Percentiles rank a stretch among this genome's conserved stretches.
phyloP scores from a whole-genome alignment of 257 asterid species.

The Echium plantagineum region DNA sequence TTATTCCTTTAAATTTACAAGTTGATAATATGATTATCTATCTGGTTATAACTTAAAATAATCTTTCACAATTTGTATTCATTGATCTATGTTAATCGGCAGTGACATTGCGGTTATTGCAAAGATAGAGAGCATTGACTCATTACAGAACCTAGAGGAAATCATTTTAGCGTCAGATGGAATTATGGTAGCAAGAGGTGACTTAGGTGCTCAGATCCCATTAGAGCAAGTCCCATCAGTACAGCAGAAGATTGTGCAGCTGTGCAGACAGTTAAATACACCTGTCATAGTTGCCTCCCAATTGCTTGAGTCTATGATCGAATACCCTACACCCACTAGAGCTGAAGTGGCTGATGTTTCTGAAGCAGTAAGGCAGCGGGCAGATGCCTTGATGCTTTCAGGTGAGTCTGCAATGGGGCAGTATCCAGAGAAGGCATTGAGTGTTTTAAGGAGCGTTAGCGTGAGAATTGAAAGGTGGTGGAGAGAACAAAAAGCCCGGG shows the following conservation, averaged over 20 bases:
- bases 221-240: conserved; percentile 96
- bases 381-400: conserved; percentile 97
- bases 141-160: conserved; percentile 86
- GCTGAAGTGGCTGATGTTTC: conserved; percentile 99
- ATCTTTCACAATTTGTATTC: background rate
- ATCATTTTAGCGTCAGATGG: conserved; percentile 90
- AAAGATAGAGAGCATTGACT: conserved; percentile 93
- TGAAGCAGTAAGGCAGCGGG: conserved; percentile 91
- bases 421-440: conserved; percentile 89
- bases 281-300: conserved; percentile 98
- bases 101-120: conserved; percentile 88
- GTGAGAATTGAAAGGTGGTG: conserved; percentile 96
- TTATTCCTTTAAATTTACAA: background rate
- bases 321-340: conserved; percentile 96
- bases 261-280: conserved; percentile 77
- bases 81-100: conserved; percentile 13
- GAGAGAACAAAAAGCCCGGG: conserved; percentile 84
- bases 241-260: conserved; percentile 78
- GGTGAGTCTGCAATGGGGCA: conserved; percentile 99
- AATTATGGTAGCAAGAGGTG: conserved; percentile 99
- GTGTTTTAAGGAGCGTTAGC: conserved; percentile 86
- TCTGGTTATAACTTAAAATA: background rate
- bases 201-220: conserved; percentile 96
- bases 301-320: conserved; percentile 95
- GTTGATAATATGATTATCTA: too few species aligned